A percentile compares a stretch with the other conserved stretches of the same genome.
Conservation (phyloP, 768 basidiomycete genomes). For the Termitomyces heimii region DNA sequence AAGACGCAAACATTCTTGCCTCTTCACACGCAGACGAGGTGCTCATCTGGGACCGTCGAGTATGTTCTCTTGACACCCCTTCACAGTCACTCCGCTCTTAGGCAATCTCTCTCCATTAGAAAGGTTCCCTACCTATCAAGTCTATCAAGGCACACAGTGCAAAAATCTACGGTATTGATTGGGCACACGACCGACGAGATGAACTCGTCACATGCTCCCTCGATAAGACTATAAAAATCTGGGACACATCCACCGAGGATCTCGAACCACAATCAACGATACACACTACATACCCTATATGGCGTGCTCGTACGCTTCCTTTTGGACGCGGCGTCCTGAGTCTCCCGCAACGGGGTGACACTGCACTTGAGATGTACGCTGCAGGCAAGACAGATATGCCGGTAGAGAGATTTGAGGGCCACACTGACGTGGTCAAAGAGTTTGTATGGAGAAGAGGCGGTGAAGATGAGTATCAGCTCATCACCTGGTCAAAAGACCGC, state of each 20-base stretch:
- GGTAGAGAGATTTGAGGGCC: constrained; percentile 79
- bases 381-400: constrained; percentile 33
- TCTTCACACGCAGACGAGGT: constrained; percentile 86
- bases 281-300: constrained; percentile 82
- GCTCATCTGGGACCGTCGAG: constrained; percentile 91
- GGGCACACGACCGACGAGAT: constrained; percentile 70
- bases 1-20: constrained; percentile 81
- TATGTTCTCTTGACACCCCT: constrained; percentile 27
- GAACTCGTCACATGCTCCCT: constrained; percentile 93
- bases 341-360: constrained; percentile 84
- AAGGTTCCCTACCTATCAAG: constrained; percentile 79
- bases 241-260: constrained; percentile 42
- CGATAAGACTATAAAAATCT: constrained; percentile 89
- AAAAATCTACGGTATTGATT: constrained; percentile 97
- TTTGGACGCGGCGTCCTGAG: constrained; percentile 88
- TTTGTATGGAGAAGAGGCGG: constrained; percentile 89
- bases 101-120: constrained; percentile 37
- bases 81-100: not conserved
- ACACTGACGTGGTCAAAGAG: constrained; percentile 93
- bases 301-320: constrained; percentile 88
- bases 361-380: constrained; percentile 79
- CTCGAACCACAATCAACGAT: constrained; percentile 45
- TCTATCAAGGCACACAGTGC: constrained; percentile 78
- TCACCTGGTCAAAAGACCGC: constrained; percentile 81
- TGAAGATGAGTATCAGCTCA: constrained; percentile 51